Conservation (phyloP, 164 flowering plant genomes). For the Euptelea pleiosperma region DNA sequence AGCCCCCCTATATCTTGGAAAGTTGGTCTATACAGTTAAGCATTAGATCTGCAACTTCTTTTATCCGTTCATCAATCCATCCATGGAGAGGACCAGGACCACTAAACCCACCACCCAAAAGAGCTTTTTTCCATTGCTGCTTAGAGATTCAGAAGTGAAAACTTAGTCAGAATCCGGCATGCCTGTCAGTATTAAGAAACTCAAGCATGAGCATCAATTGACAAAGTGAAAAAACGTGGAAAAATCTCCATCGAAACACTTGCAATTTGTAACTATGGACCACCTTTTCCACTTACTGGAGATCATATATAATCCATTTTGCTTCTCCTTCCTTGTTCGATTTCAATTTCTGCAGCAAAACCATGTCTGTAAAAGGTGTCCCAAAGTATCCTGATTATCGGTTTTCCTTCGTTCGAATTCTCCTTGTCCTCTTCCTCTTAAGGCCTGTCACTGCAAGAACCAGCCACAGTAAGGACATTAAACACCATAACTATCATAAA, state of each 20-base stretch:
- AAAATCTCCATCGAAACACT: not conserved
- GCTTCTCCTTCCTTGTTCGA: not conserved
- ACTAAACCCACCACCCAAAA: not conserved
- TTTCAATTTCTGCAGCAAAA: not conserved
- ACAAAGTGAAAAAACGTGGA: not conserved
- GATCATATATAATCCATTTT: conserved; percentile 1
- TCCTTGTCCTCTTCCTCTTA: not conserved
- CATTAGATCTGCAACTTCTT: not conserved
- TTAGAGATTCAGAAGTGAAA: not conserved
- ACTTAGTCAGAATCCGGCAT: not conserved
- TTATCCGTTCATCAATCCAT: not conserved
- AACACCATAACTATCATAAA: no score
- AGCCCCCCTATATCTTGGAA: not conserved
- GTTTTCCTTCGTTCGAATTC: not conserved
- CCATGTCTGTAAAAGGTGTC: not conserved
- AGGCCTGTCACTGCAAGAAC: not conserved
- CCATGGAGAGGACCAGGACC: conserved; percentile 6
- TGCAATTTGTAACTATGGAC: not conserved
- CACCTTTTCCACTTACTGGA: no score
- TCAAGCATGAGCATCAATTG: not conserved
- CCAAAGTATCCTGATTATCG: not conserved
- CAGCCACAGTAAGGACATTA: not conserved
- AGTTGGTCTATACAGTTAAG: not conserved
- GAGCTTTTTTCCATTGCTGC: not conserved
- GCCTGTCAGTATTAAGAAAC: not conserved